Evolutionary conservation across 1,139 yeast species (phyloP).

Genomic region (Sugiyamaella japonica): DNA sequence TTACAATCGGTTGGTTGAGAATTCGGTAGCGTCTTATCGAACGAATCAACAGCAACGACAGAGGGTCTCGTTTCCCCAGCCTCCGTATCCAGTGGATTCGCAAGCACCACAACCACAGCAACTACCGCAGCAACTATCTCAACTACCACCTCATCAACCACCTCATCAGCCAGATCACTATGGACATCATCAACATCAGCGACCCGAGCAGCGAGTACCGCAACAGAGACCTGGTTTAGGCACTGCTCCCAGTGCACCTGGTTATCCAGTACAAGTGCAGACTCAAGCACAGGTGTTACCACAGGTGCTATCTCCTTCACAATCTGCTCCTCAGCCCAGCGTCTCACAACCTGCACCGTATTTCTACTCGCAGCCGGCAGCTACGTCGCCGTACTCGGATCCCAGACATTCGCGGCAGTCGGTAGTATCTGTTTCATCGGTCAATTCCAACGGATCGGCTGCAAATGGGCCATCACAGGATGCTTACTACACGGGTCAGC

Average conservation of each 20-base stretch:
- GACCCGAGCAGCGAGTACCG: constrained; percentile 1
- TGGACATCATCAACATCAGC: constrained; percentile 16
- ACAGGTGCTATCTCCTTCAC: constrained; percentile 2
- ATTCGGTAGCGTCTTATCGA: constrained; percentile 36
- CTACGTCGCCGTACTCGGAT: constrained; percentile 7
- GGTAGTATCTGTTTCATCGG: constrained; percentile 3
- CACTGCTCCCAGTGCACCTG: constrained; percentile 15
- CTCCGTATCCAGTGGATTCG: constrained; percentile 16
- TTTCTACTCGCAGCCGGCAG: constrained; percentile 1
- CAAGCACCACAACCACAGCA: too few relatives aligned
- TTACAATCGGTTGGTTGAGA: constrained; percentile 70
- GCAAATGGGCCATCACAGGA: neutral
- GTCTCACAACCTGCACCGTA: neutral
- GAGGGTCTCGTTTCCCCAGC: constrained; percentile 15
- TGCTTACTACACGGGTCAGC: neutral
- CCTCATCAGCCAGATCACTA: constrained; percentile 14
- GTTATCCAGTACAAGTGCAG: neutral
- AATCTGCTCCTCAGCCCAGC: neutral
- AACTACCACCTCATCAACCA: too few relatives aligned
- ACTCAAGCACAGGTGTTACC: neutral
- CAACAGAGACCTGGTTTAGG: neutral
- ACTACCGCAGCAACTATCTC: too few relatives aligned
- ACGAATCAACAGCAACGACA: constrained; percentile 10
- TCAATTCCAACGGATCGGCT: neutral
- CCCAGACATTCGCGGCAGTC: constrained; percentile 10